Evolutionary conservation across 805 yeast species (phyloP).

Genomic region (Cyberlindnera bimundalis): DNA sequence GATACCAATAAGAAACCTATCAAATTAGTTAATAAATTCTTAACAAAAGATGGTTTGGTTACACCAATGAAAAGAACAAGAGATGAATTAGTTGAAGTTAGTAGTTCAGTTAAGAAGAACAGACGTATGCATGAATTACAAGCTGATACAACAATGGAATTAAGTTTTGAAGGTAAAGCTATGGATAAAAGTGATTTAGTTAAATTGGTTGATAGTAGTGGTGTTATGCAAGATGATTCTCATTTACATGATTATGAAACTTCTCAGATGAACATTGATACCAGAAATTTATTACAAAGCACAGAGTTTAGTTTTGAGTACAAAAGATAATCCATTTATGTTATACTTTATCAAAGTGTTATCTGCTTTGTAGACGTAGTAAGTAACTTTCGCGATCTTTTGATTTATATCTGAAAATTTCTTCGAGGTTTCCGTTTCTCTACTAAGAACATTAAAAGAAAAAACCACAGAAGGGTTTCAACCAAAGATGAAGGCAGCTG

Average conservation of each 20-base stretch:
- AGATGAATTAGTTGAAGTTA: conserved; percentile 25
- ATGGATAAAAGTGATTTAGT: conserved; percentile 40
- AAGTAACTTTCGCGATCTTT: neutral
- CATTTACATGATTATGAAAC: conserved; percentile 9
- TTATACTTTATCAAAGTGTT: too few relatives aligned
- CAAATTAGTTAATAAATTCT: conserved; percentile 11
- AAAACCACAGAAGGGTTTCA: too few relatives aligned
- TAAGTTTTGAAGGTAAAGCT: conserved; percentile 45
- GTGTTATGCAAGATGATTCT: conserved; percentile 32
- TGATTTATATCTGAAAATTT: too few relatives aligned
- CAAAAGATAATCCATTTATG: conserved; percentile 7
- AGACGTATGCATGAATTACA: conserved; percentile 19
- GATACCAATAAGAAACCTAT: neutral
- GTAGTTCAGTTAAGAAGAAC: conserved; percentile 27
- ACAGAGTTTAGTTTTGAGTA: conserved; percentile 23
- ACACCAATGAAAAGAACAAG: conserved; percentile 29
- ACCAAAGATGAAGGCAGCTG: conserved; percentile 51
- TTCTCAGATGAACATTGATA: conserved; percentile 17
- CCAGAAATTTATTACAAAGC: conserved; percentile 24
- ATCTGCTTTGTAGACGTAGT: too few relatives aligned
- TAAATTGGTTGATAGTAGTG: conserved; percentile 37
- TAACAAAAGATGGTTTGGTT: conserved; percentile 9
- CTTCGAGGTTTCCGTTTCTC: neutral
- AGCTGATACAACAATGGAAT: conserved; percentile 32
- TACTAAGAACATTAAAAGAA: neutral